A percentile compares a stretch with the other conserved stretches of the same genome.
Evolutionary conservation across 306 rosid genomes (phyloP).

Genomic region (Fragaria iinumae): DNA sequence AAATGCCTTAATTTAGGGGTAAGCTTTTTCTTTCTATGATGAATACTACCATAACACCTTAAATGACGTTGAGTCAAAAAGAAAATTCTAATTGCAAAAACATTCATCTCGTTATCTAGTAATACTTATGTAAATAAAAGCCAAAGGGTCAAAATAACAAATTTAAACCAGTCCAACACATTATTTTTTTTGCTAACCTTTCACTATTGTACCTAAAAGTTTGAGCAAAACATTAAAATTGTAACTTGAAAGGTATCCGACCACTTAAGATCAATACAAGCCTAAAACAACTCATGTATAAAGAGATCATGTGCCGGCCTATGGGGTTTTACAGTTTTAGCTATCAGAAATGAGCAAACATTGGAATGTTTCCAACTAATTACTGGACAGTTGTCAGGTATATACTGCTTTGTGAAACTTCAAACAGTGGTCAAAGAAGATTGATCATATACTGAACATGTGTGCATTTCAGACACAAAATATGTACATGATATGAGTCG

Average conservation of each 20-base stretch:
- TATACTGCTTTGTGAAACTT: background rate
- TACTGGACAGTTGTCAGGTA: background rate
- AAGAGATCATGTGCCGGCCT: background rate
- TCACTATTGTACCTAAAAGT: background rate
- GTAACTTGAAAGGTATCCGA: background rate
- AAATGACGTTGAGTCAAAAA: background rate
- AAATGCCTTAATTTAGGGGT: background rate
- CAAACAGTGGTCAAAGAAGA: background rate
- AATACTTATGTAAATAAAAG: background rate
- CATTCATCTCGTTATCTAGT: background rate
- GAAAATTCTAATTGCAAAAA: background rate
- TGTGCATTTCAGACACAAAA: background rate
- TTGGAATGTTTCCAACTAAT: conserved; percentile 1
- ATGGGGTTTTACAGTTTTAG: background rate
- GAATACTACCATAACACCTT: background rate
- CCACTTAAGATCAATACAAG: background rate
- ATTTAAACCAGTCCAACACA: background rate
- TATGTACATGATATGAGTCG: conserved; percentile 13
- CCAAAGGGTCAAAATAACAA: background rate
- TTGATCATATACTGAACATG: background rate
- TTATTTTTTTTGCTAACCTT: background rate
- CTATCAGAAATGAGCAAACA: background rate
- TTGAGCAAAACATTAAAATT: background rate
- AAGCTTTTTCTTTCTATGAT: background rate
- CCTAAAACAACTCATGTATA: background rate